Evolutionary conservation across 805 yeast species (phyloP).

Genomic region (Yamadazyma endophytica): DNA sequence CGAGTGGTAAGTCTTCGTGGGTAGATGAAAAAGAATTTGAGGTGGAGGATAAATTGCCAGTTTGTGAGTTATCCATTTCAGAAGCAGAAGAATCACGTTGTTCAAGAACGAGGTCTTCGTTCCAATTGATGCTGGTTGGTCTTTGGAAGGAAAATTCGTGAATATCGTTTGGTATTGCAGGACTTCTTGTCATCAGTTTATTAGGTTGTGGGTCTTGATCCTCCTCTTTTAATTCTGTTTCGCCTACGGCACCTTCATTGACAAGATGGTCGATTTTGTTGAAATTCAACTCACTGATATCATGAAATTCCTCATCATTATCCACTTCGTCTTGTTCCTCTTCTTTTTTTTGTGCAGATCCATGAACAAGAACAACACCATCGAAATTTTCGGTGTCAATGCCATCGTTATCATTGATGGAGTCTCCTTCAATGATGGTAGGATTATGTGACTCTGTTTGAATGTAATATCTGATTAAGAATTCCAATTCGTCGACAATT

Average conservation of each 20-base stretch:
- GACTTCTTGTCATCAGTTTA: slow-evolving; percentile 1
- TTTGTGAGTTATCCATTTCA: too few relatives aligned
- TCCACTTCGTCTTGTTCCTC: slow-evolving; percentile 10
- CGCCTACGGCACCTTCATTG: slow-evolving; percentile 19
- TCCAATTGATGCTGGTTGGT: slow-evolving; percentile 41
- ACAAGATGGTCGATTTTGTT: slow-evolving; percentile 34
- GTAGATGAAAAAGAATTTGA: too few relatives aligned
- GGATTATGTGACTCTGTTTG: slow-evolving; percentile 14
- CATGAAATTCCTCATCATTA: slow-evolving; percentile 26
- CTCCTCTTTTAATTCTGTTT: neutral
- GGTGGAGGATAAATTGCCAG: slow-evolving; percentile 3
- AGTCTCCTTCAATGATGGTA: slow-evolving; percentile 16
- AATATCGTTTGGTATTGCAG: slow-evolving; percentile 12
- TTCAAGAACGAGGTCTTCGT: slow-evolving; percentile 20
- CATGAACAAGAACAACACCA: slow-evolving; percentile 14
- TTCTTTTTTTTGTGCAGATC: slow-evolving; percentile 15
- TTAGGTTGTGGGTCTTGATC: neutral
- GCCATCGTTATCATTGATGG: slow-evolving; percentile 13
- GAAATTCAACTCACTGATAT: slow-evolving; percentile 36
- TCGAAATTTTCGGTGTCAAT: slow-evolving; percentile 31
- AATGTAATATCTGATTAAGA: slow-evolving; percentile 44
- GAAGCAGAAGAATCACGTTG: too few relatives aligned
- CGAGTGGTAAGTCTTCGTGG: too few relatives aligned
- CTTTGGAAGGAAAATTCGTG: slow-evolving; percentile 30
- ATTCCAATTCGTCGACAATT: slow-evolving; percentile 65